Evolutionary conservation across 306 rosid species (phyloP).

Genomic region (Delonix regia): DNA sequence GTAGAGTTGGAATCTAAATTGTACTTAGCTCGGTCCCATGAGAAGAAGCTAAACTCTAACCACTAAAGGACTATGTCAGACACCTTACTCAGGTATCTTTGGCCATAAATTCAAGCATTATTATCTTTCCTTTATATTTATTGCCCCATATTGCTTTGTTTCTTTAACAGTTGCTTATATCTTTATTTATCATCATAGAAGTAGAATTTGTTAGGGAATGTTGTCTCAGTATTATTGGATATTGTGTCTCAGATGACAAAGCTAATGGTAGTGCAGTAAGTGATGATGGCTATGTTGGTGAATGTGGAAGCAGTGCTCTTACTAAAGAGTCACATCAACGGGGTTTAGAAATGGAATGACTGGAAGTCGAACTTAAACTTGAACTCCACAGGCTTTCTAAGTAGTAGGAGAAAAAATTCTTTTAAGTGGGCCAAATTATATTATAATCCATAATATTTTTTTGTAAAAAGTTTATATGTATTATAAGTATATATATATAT

Average conservation of each 20-base stretch:
- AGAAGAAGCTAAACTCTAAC: slow-evolving; percentile 68
- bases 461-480: no score
- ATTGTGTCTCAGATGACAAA: slow-evolving; percentile 63
- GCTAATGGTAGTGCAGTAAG: slow-evolving; percentile 39
- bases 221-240: background rate
- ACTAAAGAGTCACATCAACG: no score
- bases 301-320: no score
- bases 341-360: no score
- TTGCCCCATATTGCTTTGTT: background rate
- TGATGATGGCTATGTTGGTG: no score
- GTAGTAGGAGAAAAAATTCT: no score
- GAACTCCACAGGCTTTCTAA: no score
- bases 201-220: background rate
- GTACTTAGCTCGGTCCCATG: slow-evolving; percentile 53
- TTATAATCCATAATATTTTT: no score
- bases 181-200: background rate
- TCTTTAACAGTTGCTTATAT: background rate
- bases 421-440: no score
- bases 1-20: slow-evolving; percentile 67
- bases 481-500: no score
- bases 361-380: no score
- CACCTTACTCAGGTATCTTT: slow-evolving; percentile 57
- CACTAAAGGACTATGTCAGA: slow-evolving; percentile 69
- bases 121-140: background rate
- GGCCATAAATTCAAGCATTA: slow-evolving; percentile 57